These are phyloP conservation scores for Prunus fruticosa DNA, from an alignment of 306 rosid species.

Conservation along the genomic window DNA sequence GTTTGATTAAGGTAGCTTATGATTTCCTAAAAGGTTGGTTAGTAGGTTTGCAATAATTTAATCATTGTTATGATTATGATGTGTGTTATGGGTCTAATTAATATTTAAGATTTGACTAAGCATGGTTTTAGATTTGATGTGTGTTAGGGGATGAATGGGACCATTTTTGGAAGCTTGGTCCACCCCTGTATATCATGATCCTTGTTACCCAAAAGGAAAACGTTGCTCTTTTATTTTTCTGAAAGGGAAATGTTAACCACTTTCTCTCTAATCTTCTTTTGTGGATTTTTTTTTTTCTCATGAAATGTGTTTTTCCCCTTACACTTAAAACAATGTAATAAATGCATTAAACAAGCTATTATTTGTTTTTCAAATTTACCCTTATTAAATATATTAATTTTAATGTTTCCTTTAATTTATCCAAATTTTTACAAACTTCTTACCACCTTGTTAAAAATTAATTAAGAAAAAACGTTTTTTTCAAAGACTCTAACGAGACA, in stretches of 20 bases:
- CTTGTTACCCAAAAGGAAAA: conserved; percentile 3
- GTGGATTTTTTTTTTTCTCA: no score
- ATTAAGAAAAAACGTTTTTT: no score
- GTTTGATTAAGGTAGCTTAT: not conserved
- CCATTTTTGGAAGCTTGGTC: not conserved
- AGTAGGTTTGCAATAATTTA: not conserved
- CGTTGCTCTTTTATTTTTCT: not conserved
- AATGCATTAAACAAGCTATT: no score
- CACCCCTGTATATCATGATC: not conserved
- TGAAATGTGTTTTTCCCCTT: no score
- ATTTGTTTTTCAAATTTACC: no score
- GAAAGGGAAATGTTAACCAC: not conserved
- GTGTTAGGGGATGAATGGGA: not conserved
- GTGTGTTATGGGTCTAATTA: not conserved
- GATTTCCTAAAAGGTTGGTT: not conserved
- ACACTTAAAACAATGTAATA: no score
- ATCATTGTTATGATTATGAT: conserved; percentile 7
- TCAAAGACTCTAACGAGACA: no score
- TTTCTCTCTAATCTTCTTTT: no score
- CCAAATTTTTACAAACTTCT: no score
- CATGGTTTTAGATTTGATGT: not conserved
- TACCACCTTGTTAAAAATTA: no score
- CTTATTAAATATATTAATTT: no score
- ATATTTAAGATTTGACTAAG: not conserved
- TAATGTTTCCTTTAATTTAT: no score